phyloP scores from a whole-genome alignment of 345 rosid species.

The Aurinia saxatilis region DNA sequence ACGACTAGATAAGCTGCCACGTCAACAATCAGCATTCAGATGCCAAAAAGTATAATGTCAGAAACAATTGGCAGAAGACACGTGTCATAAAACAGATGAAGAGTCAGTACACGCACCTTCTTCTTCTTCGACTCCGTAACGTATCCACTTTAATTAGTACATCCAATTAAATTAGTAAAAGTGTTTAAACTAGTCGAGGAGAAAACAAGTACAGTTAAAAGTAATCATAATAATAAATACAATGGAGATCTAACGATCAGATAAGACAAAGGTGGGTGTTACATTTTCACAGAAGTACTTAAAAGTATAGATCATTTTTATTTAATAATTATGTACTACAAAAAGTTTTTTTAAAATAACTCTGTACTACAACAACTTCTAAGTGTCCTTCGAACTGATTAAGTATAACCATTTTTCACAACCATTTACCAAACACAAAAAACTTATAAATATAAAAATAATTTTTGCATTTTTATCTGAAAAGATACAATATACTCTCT shows the following conservation, averaged over 20 bases:
- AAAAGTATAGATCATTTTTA: too few species aligned
- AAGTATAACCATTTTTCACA: too few species aligned
- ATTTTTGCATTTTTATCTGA: too few species aligned
- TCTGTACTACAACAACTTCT: too few species aligned
- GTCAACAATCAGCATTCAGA: background rate
- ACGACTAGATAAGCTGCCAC: background rate
- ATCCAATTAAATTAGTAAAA: conserved; percentile 15
- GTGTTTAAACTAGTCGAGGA: background rate
- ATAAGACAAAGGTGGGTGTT: conserved; percentile 9
- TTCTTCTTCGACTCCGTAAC: background rate
- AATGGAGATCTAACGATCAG: background rate
- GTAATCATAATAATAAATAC: background rate
- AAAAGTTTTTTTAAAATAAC: too few species aligned
- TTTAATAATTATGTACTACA: too few species aligned
- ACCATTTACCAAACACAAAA: too few species aligned
- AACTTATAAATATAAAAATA: too few species aligned
- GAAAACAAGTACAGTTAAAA: background rate
- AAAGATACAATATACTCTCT: too few species aligned
- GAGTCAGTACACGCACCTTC: conserved; percentile 22
- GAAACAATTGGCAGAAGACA: conserved; percentile 21
- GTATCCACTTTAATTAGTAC: conserved; percentile 17
- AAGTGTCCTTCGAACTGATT: too few species aligned
- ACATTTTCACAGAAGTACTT: background rate
- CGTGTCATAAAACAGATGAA: conserved; percentile 1
- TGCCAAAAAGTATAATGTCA: background rate